These are phyloP conservation scores for Capsicum pubescens DNA, from an alignment of 257 asterid genomes.

Conservation along the genomic window DNA sequence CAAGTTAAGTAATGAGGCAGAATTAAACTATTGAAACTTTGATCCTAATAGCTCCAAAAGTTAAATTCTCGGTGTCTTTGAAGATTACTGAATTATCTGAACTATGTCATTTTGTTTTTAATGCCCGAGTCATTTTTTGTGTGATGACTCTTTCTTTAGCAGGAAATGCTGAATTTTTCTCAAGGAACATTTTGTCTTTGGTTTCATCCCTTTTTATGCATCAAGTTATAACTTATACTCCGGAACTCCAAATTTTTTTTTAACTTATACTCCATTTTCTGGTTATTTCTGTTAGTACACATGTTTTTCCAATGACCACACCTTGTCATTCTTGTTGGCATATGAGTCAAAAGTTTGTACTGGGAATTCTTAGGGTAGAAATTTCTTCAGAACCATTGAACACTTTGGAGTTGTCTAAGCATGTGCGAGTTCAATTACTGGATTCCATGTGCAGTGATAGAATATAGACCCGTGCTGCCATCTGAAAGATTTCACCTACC, in stretches of 20 bases:
- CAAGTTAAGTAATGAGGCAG: background rate
- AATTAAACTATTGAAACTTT: background rate
- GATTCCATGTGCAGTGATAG: background rate
- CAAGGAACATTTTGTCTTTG: background rate
- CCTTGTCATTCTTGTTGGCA: background rate
- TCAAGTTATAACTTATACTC: background rate
- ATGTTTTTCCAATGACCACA: background rate
- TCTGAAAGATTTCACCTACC: slow-evolving; percentile 7
- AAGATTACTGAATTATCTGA: slow-evolving; percentile 14
- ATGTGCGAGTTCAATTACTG: background rate
- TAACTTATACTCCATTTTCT: background rate
- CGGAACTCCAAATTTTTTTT: background rate
- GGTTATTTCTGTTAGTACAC: background rate
- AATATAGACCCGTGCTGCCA: background rate
- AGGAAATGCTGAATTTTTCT: slow-evolving; percentile 2
- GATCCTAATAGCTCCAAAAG: background rate
- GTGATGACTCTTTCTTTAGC: background rate
- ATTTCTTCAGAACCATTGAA: background rate
- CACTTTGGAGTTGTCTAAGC: slow-evolving; percentile 4
- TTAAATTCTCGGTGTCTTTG: background rate
- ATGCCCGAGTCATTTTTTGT: background rate
- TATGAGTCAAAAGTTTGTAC: background rate
- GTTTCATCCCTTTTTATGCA: slow-evolving; percentile 18
- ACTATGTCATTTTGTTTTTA: background rate
- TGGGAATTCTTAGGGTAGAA: background rate